These are phyloP conservation scores for Myriosclerotinia duriaeana DNA, from an alignment of 2,329 filamentous ascomycete genomes.

Conservation along the genomic window DNA sequence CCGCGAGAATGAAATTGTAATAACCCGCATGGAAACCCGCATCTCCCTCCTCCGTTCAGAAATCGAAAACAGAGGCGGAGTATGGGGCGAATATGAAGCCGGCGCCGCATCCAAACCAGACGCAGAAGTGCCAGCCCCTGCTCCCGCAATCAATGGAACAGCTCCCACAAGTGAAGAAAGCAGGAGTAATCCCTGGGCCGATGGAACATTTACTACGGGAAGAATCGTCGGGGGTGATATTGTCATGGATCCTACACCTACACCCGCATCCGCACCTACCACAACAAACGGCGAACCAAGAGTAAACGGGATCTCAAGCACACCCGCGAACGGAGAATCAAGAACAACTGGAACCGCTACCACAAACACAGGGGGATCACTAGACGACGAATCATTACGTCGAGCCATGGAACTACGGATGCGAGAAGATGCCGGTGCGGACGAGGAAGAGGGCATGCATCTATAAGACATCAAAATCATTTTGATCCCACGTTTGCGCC, in stretches of 20 bases:
- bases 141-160: conserved; percentile 29
- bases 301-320: conserved; percentile 20
- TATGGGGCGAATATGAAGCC: conserved; percentile 57
- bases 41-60: conserved; percentile 64
- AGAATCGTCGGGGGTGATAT: conserved; percentile 53
- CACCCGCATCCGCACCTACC: conserved; percentile 6
- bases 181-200: conserved; percentile 51
- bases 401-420: conserved; percentile 56
- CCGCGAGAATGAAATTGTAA: conserved; percentile 67
- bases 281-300: conserved; percentile 3
- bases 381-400: conserved; percentile 60
- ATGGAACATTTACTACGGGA: conserved; percentile 64
- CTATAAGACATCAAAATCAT: conserved; percentile 45
- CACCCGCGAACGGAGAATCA: conserved; percentile 12
- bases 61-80: conserved; percentile 55
- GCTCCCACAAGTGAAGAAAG: conserved; percentile 28
- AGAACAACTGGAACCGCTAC: conserved; percentile 21
- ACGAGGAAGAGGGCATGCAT: conserved; percentile 61
- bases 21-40: conserved; percentile 66
- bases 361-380: conserved; percentile 45
- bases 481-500: background rate
- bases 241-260: conserved; percentile 44
- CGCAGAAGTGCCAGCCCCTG: conserved; percentile 26
- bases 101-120: conserved; percentile 45
- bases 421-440: conserved; percentile 46